Base-by-base conservation (phyloP, 2,329 filamentous ascomycete species). In the Lecanicillium sp. region DNA sequence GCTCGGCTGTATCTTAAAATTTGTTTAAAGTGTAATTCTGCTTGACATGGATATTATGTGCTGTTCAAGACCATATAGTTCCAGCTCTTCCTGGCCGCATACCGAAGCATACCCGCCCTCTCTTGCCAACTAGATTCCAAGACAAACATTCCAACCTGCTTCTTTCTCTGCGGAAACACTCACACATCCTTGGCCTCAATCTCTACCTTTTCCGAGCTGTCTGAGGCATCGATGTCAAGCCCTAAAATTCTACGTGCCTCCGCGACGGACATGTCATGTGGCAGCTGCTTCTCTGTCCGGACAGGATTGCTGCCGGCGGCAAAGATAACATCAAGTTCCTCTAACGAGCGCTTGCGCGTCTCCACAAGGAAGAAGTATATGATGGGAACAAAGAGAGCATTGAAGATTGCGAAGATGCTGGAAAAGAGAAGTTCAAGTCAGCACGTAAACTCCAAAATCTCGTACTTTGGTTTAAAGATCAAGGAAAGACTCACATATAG, bases 301-400 rank as follows among this genome's bases (percentile, higher is more conserved):
- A 31, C 29, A 8, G 29, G 29, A 17, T 31, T 17, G 6, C 29
- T 13, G n/a, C 29, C 29, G 29, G 29, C 29, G 15, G 29, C 29
- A 31, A 31, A 31, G 13, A 31, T 31, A 31, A 31, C 29, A 13
- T 31, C 29, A 8, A 31, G 29, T 31, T 31, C 29, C 29, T 31
- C 29, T 31, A 14, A 13, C 8, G 29, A 31, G n/a, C 29, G 29
- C n/a, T 31, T 31, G 6, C 7, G 29, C n/a, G 29, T 31, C 15
- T 31, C 29, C n/a, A 31, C 29, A 14, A 31, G 29, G 29, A 31
- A 31, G n/a, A 31, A 31, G 15, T 31, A 31, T 8, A 7, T 14
- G n/a, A 14, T 31, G 6, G 29, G 29, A 14, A 31, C 29, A 31
- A 31, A 31, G n/a, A 7, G 29, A 7, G 7, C 29, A 13, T 31